Evolutionary conservation across 2,329 filamentous ascomycete species (phyloP).

Genomic region (Fusarium sp.): DNA sequence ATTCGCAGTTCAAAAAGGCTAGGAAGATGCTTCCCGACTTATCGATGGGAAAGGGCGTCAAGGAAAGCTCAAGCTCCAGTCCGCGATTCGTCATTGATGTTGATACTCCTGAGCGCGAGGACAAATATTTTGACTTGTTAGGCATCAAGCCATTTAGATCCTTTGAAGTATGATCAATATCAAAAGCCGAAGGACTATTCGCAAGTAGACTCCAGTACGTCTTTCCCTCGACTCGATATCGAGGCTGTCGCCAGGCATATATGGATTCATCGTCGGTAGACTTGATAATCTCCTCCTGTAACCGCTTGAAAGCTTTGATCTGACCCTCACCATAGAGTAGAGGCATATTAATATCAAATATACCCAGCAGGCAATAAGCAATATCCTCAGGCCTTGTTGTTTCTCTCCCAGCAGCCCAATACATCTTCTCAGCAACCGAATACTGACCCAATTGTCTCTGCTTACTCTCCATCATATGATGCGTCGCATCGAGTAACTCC

Average conservation of each 20-base stretch:
- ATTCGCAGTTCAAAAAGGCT: conserved; percentile 46
- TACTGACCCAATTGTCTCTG: conserved; percentile 13
- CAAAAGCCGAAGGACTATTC: conserved; percentile 43
- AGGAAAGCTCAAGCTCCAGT: conserved; percentile 41
- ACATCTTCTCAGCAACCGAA: conserved; percentile 46
- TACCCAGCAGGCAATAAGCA: conserved; percentile 49
- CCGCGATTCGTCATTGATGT: conserved; percentile 42
- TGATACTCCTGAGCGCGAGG: conserved; percentile 36
- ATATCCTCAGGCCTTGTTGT: conserved; percentile 48
- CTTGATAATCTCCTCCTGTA: conserved; percentile 47
- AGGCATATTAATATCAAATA: conserved; percentile 51
- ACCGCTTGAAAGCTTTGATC: conserved; percentile 43
- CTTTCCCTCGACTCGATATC: conserved; percentile 21
- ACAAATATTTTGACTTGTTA: conserved; percentile 41
- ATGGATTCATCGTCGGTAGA: conserved; percentile 47
- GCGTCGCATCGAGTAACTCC: conserved; percentile 26
- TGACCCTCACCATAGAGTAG: conserved; percentile 49
- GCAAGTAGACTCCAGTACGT: conserved; percentile 46
- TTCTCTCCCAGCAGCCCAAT: conserved; percentile 46
- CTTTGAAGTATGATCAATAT: conserved; percentile 30
- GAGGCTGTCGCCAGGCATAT: conserved; percentile 43
- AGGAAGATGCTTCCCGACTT: conserved; percentile 44
- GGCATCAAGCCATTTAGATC: conserved; percentile 34
- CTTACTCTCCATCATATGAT: conserved; percentile 19
- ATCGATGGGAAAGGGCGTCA: conserved; percentile 46